Conservation (phyloP, 2,329 filamentous ascomycete genomes). For the Graphilbum sp. region DNA sequence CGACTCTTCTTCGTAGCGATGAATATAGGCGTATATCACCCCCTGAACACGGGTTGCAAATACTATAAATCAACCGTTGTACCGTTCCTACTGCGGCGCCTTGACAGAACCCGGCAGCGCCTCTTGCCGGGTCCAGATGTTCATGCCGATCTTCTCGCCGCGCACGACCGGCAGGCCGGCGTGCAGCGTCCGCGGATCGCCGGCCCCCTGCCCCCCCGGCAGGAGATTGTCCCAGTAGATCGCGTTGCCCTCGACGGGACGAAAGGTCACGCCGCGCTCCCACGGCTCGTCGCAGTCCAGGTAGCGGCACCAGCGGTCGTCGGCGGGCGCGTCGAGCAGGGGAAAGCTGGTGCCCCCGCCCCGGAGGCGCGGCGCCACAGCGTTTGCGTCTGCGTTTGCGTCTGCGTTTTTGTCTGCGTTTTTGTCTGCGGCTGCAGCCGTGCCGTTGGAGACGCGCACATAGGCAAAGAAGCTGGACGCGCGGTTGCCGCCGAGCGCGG, state of each 20-base stretch:
- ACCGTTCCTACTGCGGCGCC: too few species aligned
- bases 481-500: conserved; percentile 25
- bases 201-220: conserved; percentile 20
- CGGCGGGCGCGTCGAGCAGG: conserved; percentile 19
- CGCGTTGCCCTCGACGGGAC: conserved; percentile 28
- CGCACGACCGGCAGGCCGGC: conserved; percentile 27
- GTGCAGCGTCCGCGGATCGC: conserved; percentile 27
- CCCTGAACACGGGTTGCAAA: too few species aligned
- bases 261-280: conserved; percentile 30
- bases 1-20: too few species aligned
- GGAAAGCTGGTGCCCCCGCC: conserved; percentile 35
- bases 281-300: conserved; percentile 31
- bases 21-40: too few species aligned
- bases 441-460: conserved; percentile 21
- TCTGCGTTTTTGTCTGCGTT: conserved; percentile 8
- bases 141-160: conserved; percentile 33
- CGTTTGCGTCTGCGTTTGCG: not conserved
- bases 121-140: conserved; percentile 32
- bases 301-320: conserved; percentile 24
- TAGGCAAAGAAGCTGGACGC: conserved; percentile 31
- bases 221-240: conserved; percentile 32
- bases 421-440: conserved; percentile 6
- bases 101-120: conserved; percentile 15
- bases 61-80: too few species aligned
- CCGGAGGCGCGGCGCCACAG: conserved; percentile 8